Conservation (phyloP, 202 grass and related monocot genomes). For the Panicum virgatum region DNA sequence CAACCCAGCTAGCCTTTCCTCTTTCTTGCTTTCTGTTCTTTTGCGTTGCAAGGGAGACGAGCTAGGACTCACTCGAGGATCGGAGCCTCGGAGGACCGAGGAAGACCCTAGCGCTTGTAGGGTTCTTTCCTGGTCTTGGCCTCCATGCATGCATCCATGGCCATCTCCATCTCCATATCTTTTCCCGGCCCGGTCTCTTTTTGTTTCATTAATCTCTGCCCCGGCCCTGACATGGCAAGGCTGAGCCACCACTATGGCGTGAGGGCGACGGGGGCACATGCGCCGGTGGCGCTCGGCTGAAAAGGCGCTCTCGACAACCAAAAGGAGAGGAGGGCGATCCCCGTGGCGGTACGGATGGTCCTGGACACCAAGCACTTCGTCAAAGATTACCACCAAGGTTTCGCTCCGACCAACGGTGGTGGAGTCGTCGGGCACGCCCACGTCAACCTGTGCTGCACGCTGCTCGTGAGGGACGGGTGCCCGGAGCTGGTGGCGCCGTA, state of each 20-base stretch:
- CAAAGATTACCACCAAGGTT: conserved; percentile 67
- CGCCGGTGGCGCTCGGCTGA: conserved; percentile 59
- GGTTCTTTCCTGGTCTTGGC: conserved; percentile 12
- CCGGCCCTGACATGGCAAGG: conserved; percentile 41
- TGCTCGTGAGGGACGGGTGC: conserved; percentile 47
- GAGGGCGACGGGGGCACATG: conserved; percentile 80
- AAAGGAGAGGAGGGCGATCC: conserved; percentile 52
- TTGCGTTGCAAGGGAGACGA: conserved; percentile 10
- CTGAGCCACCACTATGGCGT: conserved; percentile 64
- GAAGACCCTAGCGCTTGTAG: conserved; percentile 27
- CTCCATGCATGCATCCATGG: background rate
- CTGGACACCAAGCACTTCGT: conserved; percentile 82
- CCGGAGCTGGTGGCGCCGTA: conserved; percentile 38
- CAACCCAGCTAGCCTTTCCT: conserved; percentile 54
- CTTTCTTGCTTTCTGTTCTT: conserved; percentile 27
- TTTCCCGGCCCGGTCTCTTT: conserved; percentile 53
- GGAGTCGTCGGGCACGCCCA: conserved; percentile 38
- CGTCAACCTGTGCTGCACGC: conserved; percentile 61
- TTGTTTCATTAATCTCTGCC: conserved; percentile 78
- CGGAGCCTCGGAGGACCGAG: background rate
- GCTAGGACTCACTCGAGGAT: background rate
- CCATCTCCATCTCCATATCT: conserved; percentile 40
- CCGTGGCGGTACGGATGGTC: conserved; percentile 58
- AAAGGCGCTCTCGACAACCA: conserved; percentile 59
- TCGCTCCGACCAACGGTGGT: conserved; percentile 2